Evolutionary conservation across 208 protist species (phyloP), one percentile per base, ranked within the genome.

Genomic region (Plasmodiophora brassicae): DNA sequence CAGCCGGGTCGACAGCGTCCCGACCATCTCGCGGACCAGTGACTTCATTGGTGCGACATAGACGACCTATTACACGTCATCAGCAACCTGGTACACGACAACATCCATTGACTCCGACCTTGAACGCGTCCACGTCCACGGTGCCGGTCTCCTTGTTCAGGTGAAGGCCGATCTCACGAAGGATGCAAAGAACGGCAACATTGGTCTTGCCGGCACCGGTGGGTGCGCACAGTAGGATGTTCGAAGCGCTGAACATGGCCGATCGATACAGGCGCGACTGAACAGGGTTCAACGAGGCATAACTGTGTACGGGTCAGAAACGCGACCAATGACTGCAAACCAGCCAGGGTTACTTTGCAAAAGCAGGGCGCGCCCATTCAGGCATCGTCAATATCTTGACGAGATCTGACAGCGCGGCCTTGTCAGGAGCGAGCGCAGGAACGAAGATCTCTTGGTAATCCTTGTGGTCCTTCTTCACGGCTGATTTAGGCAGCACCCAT

Each of bases 11-110:
- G 89, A 93, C 85, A 99, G 99, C 84, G 97, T 99, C 14, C 92
- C 91, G 44, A 99, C 97, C 87, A 99, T 97, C 92, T 99, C 98
- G 89, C 98, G 96, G 45, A 99, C 99, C 0, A 99, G 93, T 22
- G 99, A 98, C 92, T 99, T 99, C 98, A 99, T 99, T 1, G 99
- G 99, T 0, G 99, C 98, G 32, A 99, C 94, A 92, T 99, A 99
- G 8, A 99, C 97, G 91, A 99, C 97, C 50, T 57, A 57, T 25
- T 28, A 14, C 14, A 25, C 14, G 50, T 14, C 25, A 57, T 28
- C 25, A 14, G 25, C 20, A 57, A 14, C 14, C 20, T 25, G 50
- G 25, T 28, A 14, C 50, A 57, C 20, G 20, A 57, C 50, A 25
- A 57, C 50, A 57, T 57, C 50, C n/a, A n/a, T n/a, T n/a, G n/a